Percentiles rank a stretch among this genome's conserved stretches.
These are phyloP conservation scores for Saccharomyces hybrid DNA, from an alignment of 1,139 yeast genomes.

Conservation along the genomic window DNA sequence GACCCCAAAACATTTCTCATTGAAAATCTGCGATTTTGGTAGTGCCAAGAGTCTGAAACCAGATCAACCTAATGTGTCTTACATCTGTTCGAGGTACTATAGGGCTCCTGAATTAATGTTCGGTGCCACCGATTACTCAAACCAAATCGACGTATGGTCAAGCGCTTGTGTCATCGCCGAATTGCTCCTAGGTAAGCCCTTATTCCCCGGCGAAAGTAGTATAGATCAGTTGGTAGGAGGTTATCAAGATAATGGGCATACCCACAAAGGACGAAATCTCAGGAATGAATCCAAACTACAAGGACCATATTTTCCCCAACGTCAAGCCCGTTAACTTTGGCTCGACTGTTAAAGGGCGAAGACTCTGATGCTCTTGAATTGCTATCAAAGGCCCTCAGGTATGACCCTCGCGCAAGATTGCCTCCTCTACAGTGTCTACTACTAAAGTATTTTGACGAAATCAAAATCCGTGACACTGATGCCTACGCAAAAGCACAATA, in stretches of 20 bases:
- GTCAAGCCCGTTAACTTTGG: slow-evolving; percentile 90
- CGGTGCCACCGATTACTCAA: slow-evolving; percentile 87
- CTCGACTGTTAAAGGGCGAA: slow-evolving; percentile 64
- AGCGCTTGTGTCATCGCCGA: slow-evolving; percentile 99
- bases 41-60: slow-evolving; percentile 87
- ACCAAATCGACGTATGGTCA: slow-evolving; percentile 95
- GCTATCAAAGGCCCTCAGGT: slow-evolving; percentile 26
- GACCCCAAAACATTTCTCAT: slow-evolving; percentile 76
- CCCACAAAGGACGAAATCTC: slow-evolving; percentile 88
- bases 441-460: slow-evolving; percentile 29
- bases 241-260: slow-evolving; percentile 90
- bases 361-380: slow-evolving; percentile 29
- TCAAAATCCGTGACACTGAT: slow-evolving; percentile 21
- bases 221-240: slow-evolving; percentile 95
- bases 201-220: slow-evolving; percentile 96
- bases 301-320: slow-evolving; percentile 95
- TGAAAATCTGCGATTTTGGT: slow-evolving; percentile 96
- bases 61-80: slow-evolving; percentile 87
- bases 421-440: slow-evolving; percentile 30
- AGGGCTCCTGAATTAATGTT: slow-evolving; percentile 90
- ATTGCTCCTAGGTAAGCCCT: slow-evolving; percentile 85
- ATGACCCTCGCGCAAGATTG: slow-evolving; percentile 31
- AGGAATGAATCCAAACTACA: slow-evolving; percentile 93
- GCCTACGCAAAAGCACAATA: slow-evolving; percentile 14
- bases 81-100: slow-evolving; percentile 92